Evolutionary conservation across 1,139 yeast species (phyloP).

Genomic region (Taphrina deformans): DNA sequence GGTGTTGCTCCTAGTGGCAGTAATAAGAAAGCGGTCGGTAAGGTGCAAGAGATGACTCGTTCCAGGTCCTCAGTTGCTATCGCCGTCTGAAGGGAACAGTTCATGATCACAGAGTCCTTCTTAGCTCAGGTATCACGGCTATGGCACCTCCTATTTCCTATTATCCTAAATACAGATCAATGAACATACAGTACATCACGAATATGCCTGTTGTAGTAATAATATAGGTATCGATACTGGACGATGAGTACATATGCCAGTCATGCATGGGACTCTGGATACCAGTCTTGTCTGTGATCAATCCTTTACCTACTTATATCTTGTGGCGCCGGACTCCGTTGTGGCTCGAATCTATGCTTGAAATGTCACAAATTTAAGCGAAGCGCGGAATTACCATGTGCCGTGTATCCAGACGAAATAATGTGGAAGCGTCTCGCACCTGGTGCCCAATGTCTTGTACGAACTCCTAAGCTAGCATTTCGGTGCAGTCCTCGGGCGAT

Average conservation of each 20-base stretch:
- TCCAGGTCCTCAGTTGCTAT: conserved; percentile 39
- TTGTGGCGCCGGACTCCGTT: background rate
- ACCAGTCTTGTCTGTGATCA: background rate
- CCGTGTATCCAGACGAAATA: background rate
- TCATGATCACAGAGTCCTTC: background rate
- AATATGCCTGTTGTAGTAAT: no score
- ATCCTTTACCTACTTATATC: background rate
- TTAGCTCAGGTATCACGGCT: background rate
- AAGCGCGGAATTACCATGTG: background rate
- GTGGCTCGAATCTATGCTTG: background rate
- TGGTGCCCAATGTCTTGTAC: no score
- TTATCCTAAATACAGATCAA: background rate
- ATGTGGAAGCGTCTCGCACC: no score
- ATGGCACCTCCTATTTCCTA: background rate
- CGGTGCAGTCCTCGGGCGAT: no score
- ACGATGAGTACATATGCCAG: no score
- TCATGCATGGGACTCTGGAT: background rate
- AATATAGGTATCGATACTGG: no score
- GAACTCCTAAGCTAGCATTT: no score
- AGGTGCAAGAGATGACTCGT: conserved; percentile 3
- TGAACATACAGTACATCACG: background rate
- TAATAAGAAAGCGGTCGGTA: conserved; percentile 17
- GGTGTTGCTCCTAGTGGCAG: conserved; percentile 35
- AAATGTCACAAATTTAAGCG: background rate
- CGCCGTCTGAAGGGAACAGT: conserved; percentile 43